Evolutionary conservation across 768 basidiomycete species (phyloP).

Genomic region (Lactarius hengduanensis): DNA sequence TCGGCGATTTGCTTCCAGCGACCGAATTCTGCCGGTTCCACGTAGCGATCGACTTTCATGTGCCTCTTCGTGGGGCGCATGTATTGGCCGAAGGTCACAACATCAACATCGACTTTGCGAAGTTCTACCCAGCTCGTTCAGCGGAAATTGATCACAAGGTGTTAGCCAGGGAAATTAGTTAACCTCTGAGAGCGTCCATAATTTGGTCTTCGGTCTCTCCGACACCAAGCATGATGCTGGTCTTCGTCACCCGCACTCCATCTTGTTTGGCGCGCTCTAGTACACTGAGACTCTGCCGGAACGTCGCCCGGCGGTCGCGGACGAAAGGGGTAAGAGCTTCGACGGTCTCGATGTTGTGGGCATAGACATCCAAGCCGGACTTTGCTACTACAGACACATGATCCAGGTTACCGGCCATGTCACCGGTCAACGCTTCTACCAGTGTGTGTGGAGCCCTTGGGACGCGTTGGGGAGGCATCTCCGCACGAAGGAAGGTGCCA

Average conservation of each 20-base stretch:
- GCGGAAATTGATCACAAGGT: slow-evolving; percentile 8
- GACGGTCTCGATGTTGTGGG: slow-evolving; percentile 97
- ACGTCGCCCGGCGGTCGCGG: slow-evolving; percentile 90
- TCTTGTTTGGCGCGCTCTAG: slow-evolving; percentile 80
- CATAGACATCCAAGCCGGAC: slow-evolving; percentile 96
- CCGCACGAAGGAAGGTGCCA: slow-evolving; percentile 4
- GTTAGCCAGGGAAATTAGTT: slow-evolving; percentile 30
- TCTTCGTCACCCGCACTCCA: slow-evolving; percentile 90
- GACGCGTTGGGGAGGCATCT: slow-evolving; percentile 1
- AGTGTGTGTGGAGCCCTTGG: slow-evolving; percentile 89
- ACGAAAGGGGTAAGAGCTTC: slow-evolving; percentile 93
- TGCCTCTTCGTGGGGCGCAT: slow-evolving; percentile 99
- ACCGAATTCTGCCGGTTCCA: slow-evolving; percentile 90
- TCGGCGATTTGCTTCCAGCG: slow-evolving; percentile 89
- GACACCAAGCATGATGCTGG: slow-evolving; percentile 97
- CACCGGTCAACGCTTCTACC: slow-evolving; percentile 94
- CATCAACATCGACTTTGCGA: slow-evolving; percentile 85
- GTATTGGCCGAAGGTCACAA: slow-evolving; percentile 99
- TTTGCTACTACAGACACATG: slow-evolving; percentile 81
- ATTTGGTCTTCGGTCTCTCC: slow-evolving; percentile 88
- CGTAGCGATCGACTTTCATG: slow-evolving; percentile 98
- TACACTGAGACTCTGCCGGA: slow-evolving; percentile 79
- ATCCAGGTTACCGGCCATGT: slow-evolving; percentile 79
- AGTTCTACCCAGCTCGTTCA: slow-evolving; percentile 57
- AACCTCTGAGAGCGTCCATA: slow-evolving; percentile 78